A percentile compares a stretch with the other conserved stretches of the same genome.
phyloP scores from a whole-genome alignment of 208 protist species.

The Acanthamoeba rhysodes region DNA sequence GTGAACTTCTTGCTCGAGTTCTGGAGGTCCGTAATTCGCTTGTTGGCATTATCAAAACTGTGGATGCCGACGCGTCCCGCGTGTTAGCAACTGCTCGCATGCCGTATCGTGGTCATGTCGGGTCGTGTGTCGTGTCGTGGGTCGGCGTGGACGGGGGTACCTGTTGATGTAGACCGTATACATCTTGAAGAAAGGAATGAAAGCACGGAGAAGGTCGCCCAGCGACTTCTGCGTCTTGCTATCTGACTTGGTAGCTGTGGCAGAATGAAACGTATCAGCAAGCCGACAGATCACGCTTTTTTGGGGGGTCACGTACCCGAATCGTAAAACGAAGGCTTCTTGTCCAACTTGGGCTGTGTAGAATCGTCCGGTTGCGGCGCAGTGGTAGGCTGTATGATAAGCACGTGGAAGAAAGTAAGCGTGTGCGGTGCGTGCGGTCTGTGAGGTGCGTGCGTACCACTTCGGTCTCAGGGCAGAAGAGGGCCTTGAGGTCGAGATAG shows the following conservation, averaged over 20 bases:
- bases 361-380: not conserved
- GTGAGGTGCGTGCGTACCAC: not conserved
- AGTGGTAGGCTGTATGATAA: not conserved
- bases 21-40: constrained; percentile 53
- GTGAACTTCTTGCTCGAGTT: constrained; percentile 70
- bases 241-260: not conserved
- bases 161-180: constrained; percentile 72
- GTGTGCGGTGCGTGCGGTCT: too few species aligned
- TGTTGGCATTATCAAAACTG: constrained; percentile 73
- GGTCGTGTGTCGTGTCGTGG: too few species aligned
- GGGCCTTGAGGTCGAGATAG: constrained; percentile 48
- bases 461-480: constrained; percentile 19
- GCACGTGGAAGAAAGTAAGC: too few species aligned
- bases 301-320: not conserved
- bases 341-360: not conserved
- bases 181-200: constrained; percentile 78
- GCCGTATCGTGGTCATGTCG: too few species aligned
- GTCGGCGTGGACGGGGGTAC: too few species aligned
- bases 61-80: too few species aligned
- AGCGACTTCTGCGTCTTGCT: constrained; percentile 67
- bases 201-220: constrained; percentile 47
- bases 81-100: too few species aligned
- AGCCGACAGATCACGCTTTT: too few species aligned
- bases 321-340: not conserved
- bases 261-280: too few species aligned